These are phyloP conservation scores for Flaveria trinervia DNA, from an alignment of 129 eudicot species.

Conservation along the genomic window DNA sequence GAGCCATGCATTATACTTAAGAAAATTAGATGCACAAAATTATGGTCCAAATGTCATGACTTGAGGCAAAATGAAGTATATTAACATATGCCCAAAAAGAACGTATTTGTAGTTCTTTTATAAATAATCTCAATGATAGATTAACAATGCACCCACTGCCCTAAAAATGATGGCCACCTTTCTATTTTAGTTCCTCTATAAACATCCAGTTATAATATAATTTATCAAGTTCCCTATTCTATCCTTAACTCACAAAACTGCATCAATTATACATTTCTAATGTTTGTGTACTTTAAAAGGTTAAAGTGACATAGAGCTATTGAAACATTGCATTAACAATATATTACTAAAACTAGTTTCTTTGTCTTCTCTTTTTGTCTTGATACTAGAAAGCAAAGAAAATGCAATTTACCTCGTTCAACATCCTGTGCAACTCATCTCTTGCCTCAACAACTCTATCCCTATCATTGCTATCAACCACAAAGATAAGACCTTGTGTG, in stretches of 20 bases:
- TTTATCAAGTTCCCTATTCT: not conserved
- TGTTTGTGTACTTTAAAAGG: not conserved
- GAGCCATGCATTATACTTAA: no score
- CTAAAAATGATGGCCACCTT: not conserved
- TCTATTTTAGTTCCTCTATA: not conserved
- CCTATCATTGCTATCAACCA: conserved; percentile 99
- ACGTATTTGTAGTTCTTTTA: no score
- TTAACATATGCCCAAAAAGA: no score
- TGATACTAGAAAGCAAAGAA: not conserved
- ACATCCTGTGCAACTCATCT: conserved; percentile 98
- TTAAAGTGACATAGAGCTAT: not conserved
- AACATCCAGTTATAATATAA: not conserved
- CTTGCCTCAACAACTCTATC: conserved; percentile 99
- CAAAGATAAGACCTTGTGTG: conserved; percentile 98
- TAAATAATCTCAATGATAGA: no score
- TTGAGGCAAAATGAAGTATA: no score
- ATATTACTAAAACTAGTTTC: not conserved
- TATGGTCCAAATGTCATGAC: no score
- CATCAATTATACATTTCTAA: not conserved
- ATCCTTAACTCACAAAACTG: not conserved
- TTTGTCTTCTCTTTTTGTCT: not conserved
- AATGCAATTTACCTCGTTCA: conserved; percentile 76
- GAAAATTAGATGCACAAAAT: no score
- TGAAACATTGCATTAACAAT: not conserved
- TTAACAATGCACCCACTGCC: not conserved